Base-by-base conservation (phyloP, 2,329 filamentous ascomycete species). In the Clonostachys sp. region DNA sequence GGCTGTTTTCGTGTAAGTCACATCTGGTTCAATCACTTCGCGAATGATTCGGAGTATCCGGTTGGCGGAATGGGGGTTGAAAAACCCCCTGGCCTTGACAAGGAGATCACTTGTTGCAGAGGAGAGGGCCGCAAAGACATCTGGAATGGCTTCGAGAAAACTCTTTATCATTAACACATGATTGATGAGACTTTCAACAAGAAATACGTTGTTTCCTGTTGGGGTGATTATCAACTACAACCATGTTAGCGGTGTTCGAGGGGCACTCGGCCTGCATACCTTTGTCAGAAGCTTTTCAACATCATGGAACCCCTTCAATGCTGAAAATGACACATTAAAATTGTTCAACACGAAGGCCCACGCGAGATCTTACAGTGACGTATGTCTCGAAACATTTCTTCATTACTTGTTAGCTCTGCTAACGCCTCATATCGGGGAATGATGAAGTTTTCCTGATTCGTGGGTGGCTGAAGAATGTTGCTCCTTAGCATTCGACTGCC, bases 381-480 rank as follows among this genome's bases (percentile, higher is more conserved):
- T 30, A 89, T 78, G 44, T 84, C 80, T 44, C 81, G 82, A 65
- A 96, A 95, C 78, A 95, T 87, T 41, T 91, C 87, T 60, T 96
- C 89, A 46, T 88, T 91, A 1, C 77, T 80, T 2, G 84, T 84
- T 17, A 99, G 67, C 63, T 97, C 92, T 49, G 90, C 84, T 0
- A 99, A 70, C 0, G 91, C 90, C 58, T 94, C 86, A 53, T 91
- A 92, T 5, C 94, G 81, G 34, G 78, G 82, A 2, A 69, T 71
- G 14, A 99, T 77, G 13, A 88, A 86, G 4, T 77, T 71, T 5
- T 77, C 66, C 46, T 86, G 62, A 3, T 72, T 79, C 0, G 89
- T 96, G 1, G 89, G 87, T 5, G 94, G 94, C 58, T 99, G 94
- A 3, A 97, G 70, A 34, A 99, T 85, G 54, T 88, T 96, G 62